Evolutionary conservation across 345 rosid genomes (phyloP), one percentile per base, ranked within the genome.

Genomic region (Balakata baccata): DNA sequence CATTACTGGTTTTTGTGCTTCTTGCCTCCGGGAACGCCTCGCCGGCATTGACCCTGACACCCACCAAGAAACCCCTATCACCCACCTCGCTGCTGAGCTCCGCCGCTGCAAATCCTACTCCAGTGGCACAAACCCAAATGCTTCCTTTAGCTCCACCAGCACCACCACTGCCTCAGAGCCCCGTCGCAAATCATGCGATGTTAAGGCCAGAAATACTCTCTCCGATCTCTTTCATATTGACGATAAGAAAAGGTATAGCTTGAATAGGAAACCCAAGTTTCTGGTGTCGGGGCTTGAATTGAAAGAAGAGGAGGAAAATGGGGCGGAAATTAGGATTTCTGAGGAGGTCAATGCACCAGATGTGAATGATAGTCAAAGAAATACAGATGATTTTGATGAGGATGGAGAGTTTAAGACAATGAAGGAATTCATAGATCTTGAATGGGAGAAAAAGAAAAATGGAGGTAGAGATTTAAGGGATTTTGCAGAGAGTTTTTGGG

Each of bases 11-110:
- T 85, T 86, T 74, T 92, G 97, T 73, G 85, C 95, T 46, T 71
- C 89, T 60, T 92, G 96, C 68, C 97, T 90, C 82, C 79, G 89
- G n/a, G 93, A 92, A 64, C 95, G 95, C 54, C 96, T 92, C 61
- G 80, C 89, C 76, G 84, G 80, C 67, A 84, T 90, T 45, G 87
- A 87, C 72, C 86, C 88, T 56, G 78, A 81, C 75, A 70, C 77
- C 73, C 71, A 71, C 82, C 78, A 29, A 52, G 70, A 72, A 62
- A 14, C 64, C 81, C 74, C 80, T 57, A 13, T 67, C 18, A 79
- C 69, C 60, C 66, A 70, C 14, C 68, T 80, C 51, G 75, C 76
- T 59, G 74, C 80, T 20, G 83, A 75, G 73, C 88, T 84, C 72
- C 85, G 82, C 65, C 90, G 90, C 10, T 80, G 84, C 80, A 87